Conservation (phyloP, 2,329 filamentous ascomycete genomes). For the Aspergillus felis region DNA sequence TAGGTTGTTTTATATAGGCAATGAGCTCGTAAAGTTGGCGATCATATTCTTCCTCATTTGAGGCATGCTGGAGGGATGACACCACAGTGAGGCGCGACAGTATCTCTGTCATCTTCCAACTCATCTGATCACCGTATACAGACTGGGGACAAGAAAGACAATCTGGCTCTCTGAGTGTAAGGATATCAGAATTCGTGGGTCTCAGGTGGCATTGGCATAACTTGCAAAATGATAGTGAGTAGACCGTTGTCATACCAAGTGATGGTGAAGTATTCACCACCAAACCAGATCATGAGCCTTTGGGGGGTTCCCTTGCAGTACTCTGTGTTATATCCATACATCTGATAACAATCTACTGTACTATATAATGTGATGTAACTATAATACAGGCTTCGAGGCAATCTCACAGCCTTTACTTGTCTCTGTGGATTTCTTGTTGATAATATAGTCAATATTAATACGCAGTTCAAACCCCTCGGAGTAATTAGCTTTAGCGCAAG, state of each 20-base stretch:
- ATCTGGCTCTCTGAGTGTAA: background rate
- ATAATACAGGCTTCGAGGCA: background rate
- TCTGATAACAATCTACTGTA: background rate
- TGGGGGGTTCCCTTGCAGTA: no score
- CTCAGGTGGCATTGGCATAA: background rate
- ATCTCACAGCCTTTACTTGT: background rate
- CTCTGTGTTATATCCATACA: background rate
- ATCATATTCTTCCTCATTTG: slow-evolving; percentile 41
- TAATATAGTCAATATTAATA: no score
- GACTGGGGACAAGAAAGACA: background rate
- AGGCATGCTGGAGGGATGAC: slow-evolving; percentile 34
- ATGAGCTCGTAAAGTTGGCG: slow-evolving; percentile 39
- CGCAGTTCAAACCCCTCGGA: background rate
- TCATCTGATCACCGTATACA: background rate
- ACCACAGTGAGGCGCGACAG: slow-evolving; percentile 37
- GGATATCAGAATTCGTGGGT: background rate
- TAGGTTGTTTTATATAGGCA: slow-evolving; percentile 33
- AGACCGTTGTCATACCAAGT: no score
- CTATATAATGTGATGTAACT: background rate
- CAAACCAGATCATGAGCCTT: background rate
- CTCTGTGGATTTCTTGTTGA: background rate
- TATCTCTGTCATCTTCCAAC: slow-evolving; percentile 24
- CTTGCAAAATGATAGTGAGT: background rate
- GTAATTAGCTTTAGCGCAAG: background rate
- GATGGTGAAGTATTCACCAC: no score